These are phyloP conservation scores for Morella rubra DNA, from an alignment of 306 rosid genomes.

Conservation along the genomic window DNA sequence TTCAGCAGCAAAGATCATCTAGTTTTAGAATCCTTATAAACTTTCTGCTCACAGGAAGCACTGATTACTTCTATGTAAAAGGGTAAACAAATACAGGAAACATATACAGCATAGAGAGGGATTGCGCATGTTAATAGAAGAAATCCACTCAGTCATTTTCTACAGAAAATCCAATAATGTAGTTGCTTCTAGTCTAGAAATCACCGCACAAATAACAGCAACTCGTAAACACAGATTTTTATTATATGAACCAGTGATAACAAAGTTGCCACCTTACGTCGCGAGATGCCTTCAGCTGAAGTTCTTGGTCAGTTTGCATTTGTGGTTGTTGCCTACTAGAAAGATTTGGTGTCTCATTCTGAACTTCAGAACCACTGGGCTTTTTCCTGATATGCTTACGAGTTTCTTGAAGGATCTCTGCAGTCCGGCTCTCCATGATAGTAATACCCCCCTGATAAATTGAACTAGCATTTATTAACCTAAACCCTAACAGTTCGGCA, in stretches of 20 bases:
- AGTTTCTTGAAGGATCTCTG: slow-evolving; percentile 88
- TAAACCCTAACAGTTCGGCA: background rate
- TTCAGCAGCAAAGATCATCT: background rate
- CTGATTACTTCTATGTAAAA: background rate
- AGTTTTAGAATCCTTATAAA: background rate
- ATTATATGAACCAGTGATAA: slow-evolving; percentile 60
- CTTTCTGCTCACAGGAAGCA: background rate
- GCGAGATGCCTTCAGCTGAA: slow-evolving; percentile 98
- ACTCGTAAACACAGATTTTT: slow-evolving; percentile 22
- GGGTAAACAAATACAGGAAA: background rate
- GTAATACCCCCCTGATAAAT: slow-evolving; percentile 73
- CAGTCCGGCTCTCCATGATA: slow-evolving; percentile 73
- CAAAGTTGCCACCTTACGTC: slow-evolving; percentile 96
- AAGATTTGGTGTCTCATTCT: slow-evolving; percentile 48
- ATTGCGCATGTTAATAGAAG: background rate
- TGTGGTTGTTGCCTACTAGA: slow-evolving; percentile 38
- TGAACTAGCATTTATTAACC: slow-evolving; percentile 10
- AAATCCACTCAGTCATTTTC: background rate
- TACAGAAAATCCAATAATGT: background rate
- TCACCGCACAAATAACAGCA: background rate
- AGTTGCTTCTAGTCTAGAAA: slow-evolving; percentile 2
- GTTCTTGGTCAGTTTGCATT: slow-evolving; percentile 69
- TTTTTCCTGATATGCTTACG: slow-evolving; percentile 84
- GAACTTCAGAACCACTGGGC: slow-evolving; percentile 43
- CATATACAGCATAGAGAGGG: background rate